Conservation (phyloP, 2,329 filamentous ascomycete genomes). For the Xylariales sp. region DNA sequence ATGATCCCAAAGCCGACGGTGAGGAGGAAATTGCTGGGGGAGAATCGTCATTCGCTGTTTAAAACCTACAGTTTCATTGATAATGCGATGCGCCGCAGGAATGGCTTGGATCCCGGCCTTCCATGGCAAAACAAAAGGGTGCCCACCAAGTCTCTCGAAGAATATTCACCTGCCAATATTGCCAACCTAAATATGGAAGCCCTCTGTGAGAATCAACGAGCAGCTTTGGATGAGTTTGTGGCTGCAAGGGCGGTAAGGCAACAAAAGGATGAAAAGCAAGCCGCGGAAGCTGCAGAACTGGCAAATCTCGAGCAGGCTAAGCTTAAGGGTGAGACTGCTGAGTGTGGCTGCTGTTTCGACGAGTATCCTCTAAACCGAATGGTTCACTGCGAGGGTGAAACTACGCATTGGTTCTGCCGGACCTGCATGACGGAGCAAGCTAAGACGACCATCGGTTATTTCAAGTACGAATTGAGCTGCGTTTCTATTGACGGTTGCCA, state of each 20-base stretch:
- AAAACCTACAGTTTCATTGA: slow-evolving; percentile 30
- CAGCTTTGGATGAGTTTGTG: slow-evolving; percentile 33
- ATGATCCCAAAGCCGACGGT: slow-evolving; percentile 20
- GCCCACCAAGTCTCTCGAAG: slow-evolving; percentile 10
- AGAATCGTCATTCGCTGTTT: slow-evolving; percentile 25
- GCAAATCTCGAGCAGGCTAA: slow-evolving; percentile 37
- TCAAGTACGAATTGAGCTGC: slow-evolving; percentile 65
- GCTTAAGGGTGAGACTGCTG: slow-evolving; percentile 48
- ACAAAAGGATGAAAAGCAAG: slow-evolving; percentile 18
- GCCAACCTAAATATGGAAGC: slow-evolving; percentile 14
- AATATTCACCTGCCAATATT: slow-evolving; percentile 14
- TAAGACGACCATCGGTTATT: slow-evolving; percentile 62
- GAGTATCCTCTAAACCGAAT: slow-evolving; percentile 64
- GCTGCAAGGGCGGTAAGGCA: slow-evolving; percentile 27
- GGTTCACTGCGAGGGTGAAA: slow-evolving; percentile 59
- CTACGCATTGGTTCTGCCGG: slow-evolving; percentile 64
- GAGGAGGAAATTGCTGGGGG: slow-evolving; percentile 14
- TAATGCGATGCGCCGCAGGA: slow-evolving; percentile 14
- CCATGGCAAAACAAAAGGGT: slow-evolving; percentile 25
- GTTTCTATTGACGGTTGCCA: slow-evolving; percentile 66
- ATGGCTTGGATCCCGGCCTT: slow-evolving; percentile 10
- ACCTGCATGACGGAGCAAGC: slow-evolving; percentile 62
- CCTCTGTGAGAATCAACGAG: slow-evolving; percentile 13
- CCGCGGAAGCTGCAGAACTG: slow-evolving; percentile 22
- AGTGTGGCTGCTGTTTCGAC: slow-evolving; percentile 71